Conservation (phyloP, 2,329 filamentous ascomycete species). For the Orbilia brochopaga region DNA sequence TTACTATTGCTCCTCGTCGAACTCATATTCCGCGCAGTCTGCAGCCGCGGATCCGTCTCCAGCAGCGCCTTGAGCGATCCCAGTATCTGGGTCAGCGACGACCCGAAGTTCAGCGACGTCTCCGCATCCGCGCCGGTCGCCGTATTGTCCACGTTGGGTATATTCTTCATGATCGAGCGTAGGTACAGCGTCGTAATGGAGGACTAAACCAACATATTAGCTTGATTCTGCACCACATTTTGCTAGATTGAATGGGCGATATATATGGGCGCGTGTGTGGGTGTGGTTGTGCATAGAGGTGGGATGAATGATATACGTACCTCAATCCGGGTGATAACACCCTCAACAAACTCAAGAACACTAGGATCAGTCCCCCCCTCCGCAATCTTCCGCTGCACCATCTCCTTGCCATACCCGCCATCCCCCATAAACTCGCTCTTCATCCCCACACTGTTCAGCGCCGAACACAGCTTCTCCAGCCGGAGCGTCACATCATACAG, state of each 20-base stretch:
- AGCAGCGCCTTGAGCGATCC: constrained; percentile 38
- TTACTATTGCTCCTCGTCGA: constrained; percentile 40
- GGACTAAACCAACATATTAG: constrained; percentile 41
- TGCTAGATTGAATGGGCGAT: too few relatives aligned
- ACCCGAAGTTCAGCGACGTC: constrained; percentile 27
- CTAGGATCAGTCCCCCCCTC: constrained; percentile 89
- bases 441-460: constrained; percentile 61
- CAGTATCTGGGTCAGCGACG: constrained; percentile 34
- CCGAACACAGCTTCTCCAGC: constrained; percentile 90
- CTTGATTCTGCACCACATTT: too few relatives aligned
- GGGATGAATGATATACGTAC: constrained; percentile 63
- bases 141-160: constrained; percentile 33
- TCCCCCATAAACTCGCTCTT: constrained; percentile 61
- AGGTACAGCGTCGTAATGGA: constrained; percentile 54
- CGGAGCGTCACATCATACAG: constrained; percentile 88
- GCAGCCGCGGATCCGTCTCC: constrained; percentile 41
- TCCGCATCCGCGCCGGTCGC: constrained; percentile 13
- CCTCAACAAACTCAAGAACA: constrained; percentile 86
- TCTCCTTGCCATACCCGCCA: constrained; percentile 66
- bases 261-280: too few relatives aligned
- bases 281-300: too few relatives aligned
- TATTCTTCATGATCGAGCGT: constrained; percentile 50
- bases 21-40: constrained; percentile 9
- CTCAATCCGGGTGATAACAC: constrained; percentile 95
- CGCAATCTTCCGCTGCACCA: constrained; percentile 80